A percentile compares a stretch with the other conserved stretches of the same genome.
These are phyloP conservation scores for Nicotiana paniculata DNA, from an alignment of 257 asterid species.

Conservation along the genomic window DNA sequence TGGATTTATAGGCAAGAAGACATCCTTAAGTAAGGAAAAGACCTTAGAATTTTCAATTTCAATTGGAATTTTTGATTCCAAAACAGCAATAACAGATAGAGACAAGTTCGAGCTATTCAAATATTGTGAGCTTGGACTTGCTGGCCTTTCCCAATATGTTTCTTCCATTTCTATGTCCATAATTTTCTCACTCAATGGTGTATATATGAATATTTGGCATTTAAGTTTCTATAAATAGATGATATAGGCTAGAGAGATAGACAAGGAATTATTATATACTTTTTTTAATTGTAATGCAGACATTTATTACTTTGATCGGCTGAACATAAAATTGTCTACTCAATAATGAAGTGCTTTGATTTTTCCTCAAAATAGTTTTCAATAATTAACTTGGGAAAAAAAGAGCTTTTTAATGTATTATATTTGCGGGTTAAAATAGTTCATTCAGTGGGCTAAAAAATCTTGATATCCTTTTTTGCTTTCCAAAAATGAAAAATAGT, in stretches of 20 bases:
- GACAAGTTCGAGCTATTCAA: slow-evolving; percentile 22
- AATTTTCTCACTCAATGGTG: neutral
- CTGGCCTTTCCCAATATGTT: neutral
- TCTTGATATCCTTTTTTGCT: too few species aligned
- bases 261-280: neutral
- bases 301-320: neutral
- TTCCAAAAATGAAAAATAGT: too few species aligned
- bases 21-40: neutral
- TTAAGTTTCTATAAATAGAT: neutral
- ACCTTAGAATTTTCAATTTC: neutral
- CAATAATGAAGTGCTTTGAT: neutral
- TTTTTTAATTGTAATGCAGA: neutral
- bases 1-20: slow-evolving; percentile 17
- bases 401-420: too few species aligned
- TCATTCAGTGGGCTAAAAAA: too few species aligned
- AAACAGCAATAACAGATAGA: slow-evolving; percentile 2
- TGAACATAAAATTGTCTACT: neutral
- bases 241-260: neutral
- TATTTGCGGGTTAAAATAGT: too few species aligned
- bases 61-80: slow-evolving; percentile 18
- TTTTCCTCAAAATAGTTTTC: too few species aligned
- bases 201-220: neutral
- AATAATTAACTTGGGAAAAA: too few species aligned
- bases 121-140: slow-evolving; percentile 19
- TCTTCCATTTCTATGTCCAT: neutral